These are phyloP conservation scores for Danielia oregonensis DNA, from an alignment of 805 yeast species.

Conservation along the genomic window DNA sequence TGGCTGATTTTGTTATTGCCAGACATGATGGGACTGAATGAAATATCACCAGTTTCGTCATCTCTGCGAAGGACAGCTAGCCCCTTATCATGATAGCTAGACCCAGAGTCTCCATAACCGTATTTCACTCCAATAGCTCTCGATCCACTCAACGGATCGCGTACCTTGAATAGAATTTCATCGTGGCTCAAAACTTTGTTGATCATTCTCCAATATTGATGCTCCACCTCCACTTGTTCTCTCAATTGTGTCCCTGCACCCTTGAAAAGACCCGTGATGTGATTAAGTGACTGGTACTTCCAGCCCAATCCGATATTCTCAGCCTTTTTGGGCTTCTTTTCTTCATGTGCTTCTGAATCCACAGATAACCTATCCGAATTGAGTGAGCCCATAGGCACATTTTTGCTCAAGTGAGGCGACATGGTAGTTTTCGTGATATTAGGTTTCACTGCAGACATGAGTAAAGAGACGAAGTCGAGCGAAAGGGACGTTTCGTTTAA, in stretches of 20 bases:
- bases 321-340: conserved; percentile 18
- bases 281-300: conserved; percentile 69
- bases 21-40: conserved; percentile 27
- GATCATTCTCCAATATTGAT: conserved; percentile 59
- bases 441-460: conserved; percentile 78
- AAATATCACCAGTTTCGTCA: conserved; percentile 27
- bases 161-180: conserved; percentile 67
- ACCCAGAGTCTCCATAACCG: conserved; percentile 91
- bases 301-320: conserved; percentile 67
- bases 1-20: conserved; percentile 28
- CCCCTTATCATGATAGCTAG: conserved; percentile 70
- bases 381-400: conserved; percentile 72
- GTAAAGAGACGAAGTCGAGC: conserved; percentile 78
- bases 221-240: conserved; percentile 58
- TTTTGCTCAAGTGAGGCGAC: conserved; percentile 76
- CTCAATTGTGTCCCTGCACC: conserved; percentile 49
- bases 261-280: conserved; percentile 50
- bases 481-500: conserved; percentile 86
- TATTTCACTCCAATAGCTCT: conserved; percentile 76
- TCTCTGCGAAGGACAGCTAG: conserved; percentile 64
- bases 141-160: conserved; percentile 44
- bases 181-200: conserved; percentile 42
- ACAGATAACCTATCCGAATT: conserved; percentile 42
- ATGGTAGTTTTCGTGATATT: conserved; percentile 84
- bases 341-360: conserved; percentile 17